These are phyloP conservation scores for Cyclotella choctawhatcheeana DNA, from an alignment of 108 stramenopile species.

Conservation along the genomic window DNA sequence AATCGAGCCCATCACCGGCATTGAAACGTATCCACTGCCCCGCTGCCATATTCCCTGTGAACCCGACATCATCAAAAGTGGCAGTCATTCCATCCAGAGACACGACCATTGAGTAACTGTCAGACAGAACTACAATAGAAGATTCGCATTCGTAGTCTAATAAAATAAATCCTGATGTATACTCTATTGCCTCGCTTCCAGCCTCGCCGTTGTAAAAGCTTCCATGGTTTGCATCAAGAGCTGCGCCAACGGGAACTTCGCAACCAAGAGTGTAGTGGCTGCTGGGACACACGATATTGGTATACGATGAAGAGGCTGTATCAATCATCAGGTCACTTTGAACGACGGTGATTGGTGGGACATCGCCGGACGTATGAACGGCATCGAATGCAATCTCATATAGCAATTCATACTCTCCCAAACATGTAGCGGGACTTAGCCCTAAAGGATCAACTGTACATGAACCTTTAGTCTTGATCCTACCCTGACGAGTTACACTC, in stretches of 20 bases:
- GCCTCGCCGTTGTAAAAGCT: conserved; percentile 48
- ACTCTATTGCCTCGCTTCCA: conserved; percentile 39
- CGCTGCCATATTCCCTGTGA: conserved; percentile 14
- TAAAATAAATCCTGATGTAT: conserved; percentile 57
- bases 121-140: conserved; percentile 19
- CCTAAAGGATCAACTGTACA: conserved; percentile 30
- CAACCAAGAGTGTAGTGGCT: conserved; percentile 37
- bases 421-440: conserved; percentile 33
- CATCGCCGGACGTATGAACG: conserved; percentile 65
- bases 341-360: conserved; percentile 59
- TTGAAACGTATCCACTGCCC: conserved; percentile 55
- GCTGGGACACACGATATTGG: conserved; percentile 34
- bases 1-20: conserved; percentile 48
- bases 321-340: conserved; percentile 42
- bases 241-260: conserved; percentile 38
- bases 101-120: conserved; percentile 32
- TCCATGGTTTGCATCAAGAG: conserved; percentile 44
- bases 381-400: conserved; percentile 77
- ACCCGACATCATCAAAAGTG: conserved; percentile 35
- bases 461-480: conserved; percentile 53
- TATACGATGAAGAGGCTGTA: conserved; percentile 31
- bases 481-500: conserved; percentile 37
- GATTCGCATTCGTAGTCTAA: conserved; percentile 80
- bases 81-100: conserved; percentile 48
- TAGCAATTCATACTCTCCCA: conserved; percentile 61